Evolutionary conservation across 139 green algal genomes (phyloP).

Genomic region (Haematococcus lacustris): DNA sequence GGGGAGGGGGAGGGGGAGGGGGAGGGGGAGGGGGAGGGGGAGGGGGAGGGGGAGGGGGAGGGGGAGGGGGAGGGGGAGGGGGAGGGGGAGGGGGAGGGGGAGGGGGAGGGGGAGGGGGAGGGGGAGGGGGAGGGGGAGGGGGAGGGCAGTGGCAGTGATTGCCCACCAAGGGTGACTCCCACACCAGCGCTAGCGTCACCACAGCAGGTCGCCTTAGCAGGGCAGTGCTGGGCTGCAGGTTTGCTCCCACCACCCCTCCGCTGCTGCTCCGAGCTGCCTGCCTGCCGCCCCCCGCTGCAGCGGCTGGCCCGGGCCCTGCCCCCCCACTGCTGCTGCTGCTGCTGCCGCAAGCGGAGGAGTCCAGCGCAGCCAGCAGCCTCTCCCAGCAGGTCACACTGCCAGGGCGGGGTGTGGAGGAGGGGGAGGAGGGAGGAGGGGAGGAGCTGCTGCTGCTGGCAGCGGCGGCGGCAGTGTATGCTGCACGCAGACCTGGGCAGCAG

Average conservation of each 20-base stretch:
- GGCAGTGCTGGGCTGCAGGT: neutral
- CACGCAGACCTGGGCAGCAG: slow-evolving; percentile 24
- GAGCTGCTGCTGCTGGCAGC: slow-evolving; percentile 12
- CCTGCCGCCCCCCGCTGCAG: neutral
- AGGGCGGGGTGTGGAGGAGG: too few species aligned
- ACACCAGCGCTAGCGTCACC: slow-evolving; percentile 66
- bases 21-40: too few species aligned
- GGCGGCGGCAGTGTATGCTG: slow-evolving; percentile 25
- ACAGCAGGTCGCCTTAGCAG: slow-evolving; percentile 52
- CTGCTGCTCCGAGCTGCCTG: neutral
- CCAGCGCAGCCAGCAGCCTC: slow-evolving; percentile 43
- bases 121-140: too few species aligned
- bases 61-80: too few species aligned
- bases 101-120: too few species aligned
- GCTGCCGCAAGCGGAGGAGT: slow-evolving; percentile 12
- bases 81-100: too few species aligned
- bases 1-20: too few species aligned
- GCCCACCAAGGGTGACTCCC: slow-evolving; percentile 57
- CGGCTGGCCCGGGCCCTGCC: neutral
- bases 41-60: too few species aligned
- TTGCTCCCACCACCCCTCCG: neutral
- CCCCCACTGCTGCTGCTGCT: neutral
- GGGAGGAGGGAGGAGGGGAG: slow-evolving; percentile 4
- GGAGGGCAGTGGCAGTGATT: neutral
- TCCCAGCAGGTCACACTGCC: too few species aligned